Evolutionary conservation across 768 basidiomycete species (phyloP).

Genomic region (Vararia minispora): DNA sequence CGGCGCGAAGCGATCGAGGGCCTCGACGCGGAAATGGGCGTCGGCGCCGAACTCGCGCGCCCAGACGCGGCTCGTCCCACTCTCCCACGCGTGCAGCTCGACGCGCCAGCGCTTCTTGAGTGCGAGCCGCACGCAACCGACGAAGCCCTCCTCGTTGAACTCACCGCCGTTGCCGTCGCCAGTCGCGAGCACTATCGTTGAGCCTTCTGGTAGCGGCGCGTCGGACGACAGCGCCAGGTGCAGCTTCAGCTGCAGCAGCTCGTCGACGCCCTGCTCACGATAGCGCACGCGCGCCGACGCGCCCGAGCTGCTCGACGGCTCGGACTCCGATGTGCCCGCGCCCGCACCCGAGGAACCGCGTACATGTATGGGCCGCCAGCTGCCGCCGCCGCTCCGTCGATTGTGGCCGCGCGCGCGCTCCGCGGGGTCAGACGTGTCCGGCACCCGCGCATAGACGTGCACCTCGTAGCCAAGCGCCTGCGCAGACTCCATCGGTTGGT

Average conservation of each 20-base stretch:
- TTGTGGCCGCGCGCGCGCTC: conserved; percentile 32
- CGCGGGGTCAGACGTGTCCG: conserved; percentile 51
- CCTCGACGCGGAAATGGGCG: conserved; percentile 21
- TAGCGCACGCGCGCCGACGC: conserved; percentile 40
- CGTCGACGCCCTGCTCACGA: conserved; percentile 91
- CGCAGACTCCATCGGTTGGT: conserved; percentile 70
- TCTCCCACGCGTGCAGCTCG: conserved; percentile 91
- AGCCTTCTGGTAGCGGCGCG: conserved; percentile 49
- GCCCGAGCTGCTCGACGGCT: conserved; percentile 17
- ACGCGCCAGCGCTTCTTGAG: conserved; percentile 87
- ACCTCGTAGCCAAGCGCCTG: conserved; percentile 68
- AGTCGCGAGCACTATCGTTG: conserved; percentile 85
- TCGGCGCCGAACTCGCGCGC: conserved; percentile 52
- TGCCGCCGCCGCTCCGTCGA: conserved; percentile 12
- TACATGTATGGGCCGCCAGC: neutral
- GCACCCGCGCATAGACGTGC: conserved; percentile 57
- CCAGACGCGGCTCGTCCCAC: conserved; percentile 73
- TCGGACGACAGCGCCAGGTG: conserved; percentile 73
- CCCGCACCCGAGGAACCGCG: conserved; percentile 14
- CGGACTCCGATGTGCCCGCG: conserved; percentile 22
- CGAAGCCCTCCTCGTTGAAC: conserved; percentile 88
- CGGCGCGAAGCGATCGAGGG: conserved; percentile 25
- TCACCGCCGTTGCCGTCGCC: conserved; percentile 90
- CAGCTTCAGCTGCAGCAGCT: conserved; percentile 86
- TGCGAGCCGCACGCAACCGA: conserved; percentile 79